Percentiles rank a stretch among this genome's conserved stretches.
These are phyloP conservation scores for Boletus vinaceobasis DNA, from an alignment of 768 basidiomycete genomes.

Conservation along the genomic window DNA sequence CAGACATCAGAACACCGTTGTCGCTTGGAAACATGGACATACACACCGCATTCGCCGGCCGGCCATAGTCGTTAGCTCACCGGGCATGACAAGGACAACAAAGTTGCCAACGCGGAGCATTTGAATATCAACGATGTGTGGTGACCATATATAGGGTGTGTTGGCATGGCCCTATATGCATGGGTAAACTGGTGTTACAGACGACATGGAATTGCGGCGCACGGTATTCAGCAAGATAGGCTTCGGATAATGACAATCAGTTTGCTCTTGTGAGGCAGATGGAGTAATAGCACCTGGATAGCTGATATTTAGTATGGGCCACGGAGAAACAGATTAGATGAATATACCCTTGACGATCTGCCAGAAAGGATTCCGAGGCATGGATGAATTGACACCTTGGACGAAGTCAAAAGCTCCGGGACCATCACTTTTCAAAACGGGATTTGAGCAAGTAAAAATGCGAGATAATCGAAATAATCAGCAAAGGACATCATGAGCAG, in stretches of 20 bases:
- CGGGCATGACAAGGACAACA: conserved; percentile 72
- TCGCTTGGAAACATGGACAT: background rate
- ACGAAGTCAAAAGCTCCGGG: conserved; percentile 77
- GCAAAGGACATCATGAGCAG: background rate
- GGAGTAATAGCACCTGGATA: conserved; percentile 49
- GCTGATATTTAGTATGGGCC: background rate
- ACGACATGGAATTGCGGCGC: background rate
- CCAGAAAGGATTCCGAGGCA: conserved; percentile 75
- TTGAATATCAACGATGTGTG: conserved; percentile 70
- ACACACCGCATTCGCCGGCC: conserved; percentile 69
- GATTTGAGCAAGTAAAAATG: background rate
- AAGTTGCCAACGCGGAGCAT: conserved; percentile 75
- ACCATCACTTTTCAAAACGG: conserved; percentile 45
- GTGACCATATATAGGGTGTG: conserved; percentile 71
- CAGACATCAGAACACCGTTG: conserved; percentile 1
- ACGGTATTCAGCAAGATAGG: conserved; percentile 71
- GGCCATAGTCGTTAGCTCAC: conserved; percentile 81
- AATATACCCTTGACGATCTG: conserved; percentile 61
- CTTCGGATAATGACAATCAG: conserved; percentile 72
- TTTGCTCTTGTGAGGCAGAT: conserved; percentile 54
- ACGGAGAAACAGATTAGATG: background rate
- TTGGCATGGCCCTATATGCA: conserved; percentile 54
- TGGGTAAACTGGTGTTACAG: conserved; percentile 17
- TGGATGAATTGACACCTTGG: conserved; percentile 66
- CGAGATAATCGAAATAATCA: background rate